A percentile compares a stretch with the other conserved stretches of the same genome.
Evolutionary conservation across 148 eudicot species (phyloP).

Genomic region (Camellia granthamiana): DNA sequence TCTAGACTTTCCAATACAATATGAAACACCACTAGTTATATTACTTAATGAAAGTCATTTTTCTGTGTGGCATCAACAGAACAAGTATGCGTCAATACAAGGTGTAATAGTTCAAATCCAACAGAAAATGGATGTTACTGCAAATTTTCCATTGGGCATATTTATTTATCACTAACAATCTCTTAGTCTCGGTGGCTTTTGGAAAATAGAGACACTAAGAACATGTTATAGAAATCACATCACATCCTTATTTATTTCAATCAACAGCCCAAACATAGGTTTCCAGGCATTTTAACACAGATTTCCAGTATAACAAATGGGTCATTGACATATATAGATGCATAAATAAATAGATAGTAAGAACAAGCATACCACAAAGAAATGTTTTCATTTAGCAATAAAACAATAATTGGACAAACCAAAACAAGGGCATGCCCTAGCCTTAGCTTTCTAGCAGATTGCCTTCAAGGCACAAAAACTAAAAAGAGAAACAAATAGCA

Average conservation of each 20-base stretch:
- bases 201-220: too few relatives aligned
- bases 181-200: too few relatives aligned
- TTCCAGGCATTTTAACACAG: neutral
- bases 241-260: neutral
- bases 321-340: neutral
- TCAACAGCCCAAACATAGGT: neutral
- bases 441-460: constrained; percentile 4
- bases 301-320: neutral
- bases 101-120: too few relatives aligned
- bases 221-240: too few relatives aligned
- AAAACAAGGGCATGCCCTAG: neutral
- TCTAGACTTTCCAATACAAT: too few relatives aligned
- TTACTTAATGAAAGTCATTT: too few relatives aligned
- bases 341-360: neutral
- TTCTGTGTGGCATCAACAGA: too few relatives aligned
- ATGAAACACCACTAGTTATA: too few relatives aligned
- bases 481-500: neutral
- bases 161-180: too few relatives aligned
- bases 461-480: neutral
- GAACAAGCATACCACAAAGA: neutral
- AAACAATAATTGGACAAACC: neutral
- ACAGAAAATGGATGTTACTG: too few relatives aligned
- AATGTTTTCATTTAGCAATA: neutral
- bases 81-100: too few relatives aligned
- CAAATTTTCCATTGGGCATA: too few relatives aligned